Base-by-base conservation (phyloP, 805 yeast species). In the Yamadazyma sp. region DNA sequence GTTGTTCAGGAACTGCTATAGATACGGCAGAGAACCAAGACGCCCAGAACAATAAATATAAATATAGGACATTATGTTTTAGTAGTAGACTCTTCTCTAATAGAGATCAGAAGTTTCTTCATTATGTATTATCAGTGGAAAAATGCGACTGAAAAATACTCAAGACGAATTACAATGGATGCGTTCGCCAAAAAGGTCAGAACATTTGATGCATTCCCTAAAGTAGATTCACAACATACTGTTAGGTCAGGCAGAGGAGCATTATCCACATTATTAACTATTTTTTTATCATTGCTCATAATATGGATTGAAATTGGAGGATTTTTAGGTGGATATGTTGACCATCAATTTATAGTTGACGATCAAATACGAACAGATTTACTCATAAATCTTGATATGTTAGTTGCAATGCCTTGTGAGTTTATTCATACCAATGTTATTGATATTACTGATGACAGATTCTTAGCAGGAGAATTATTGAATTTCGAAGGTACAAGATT, bases 271-370 rank as follows among this genome's bases (percentile, higher is more conserved):
- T 46, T 86, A 4, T 27, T 82, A 31, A 78, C 88, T 11, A 67
- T 73, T n/a, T 44, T 82, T 17, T 69, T 74, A 39, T 73, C 84
- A 12, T 49, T 86, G 11, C 76, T 87, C 50, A 65, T 89, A 23
- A 58, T 86, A 5, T 91, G 94, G 86, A 76, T 86, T 10, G 94
- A 89, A 53, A 60, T 88, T 19, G 95, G 97, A 6, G 82, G 84
- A 10, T 86, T 73, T 54, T 66, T 89, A 38, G 95, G 93, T 36
- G 97, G 97, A 2, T 73, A 72, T 38, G 73, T 83, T 6, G 87
- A 81, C 49, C 84, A 82, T 45, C 85, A 81, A 47, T 93, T 86
- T 56, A 65, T 71, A 3, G 94, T 93, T 4, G 94, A 86, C 50
- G 67, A 70, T 23, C 62, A 65, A 3, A 60, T 86, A 11, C 61